Evolutionary conservation across 2,329 filamentous ascomycete species (phyloP), one percentile per base, ranked within the genome.

Genomic region (Alternaria gansuensis): DNA sequence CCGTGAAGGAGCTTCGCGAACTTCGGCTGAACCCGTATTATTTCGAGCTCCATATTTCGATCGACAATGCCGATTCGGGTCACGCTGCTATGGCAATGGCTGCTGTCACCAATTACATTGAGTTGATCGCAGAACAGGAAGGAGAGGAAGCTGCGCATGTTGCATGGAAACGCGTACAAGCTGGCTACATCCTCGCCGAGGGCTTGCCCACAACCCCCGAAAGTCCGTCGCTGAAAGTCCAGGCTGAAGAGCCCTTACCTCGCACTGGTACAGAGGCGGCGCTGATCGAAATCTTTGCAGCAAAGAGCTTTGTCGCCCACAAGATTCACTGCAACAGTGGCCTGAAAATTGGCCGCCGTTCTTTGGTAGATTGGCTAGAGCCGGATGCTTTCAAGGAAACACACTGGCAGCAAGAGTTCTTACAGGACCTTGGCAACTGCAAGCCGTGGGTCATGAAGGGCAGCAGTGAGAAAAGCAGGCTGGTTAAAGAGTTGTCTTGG

Each of bases 1-100:
- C 78, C 0, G 70, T 76, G 5, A 75, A 79, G 36, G 82, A 84
- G 65, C 69, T 84, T 24, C 70, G 68, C 13, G 81, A 82, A 60
- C 55, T 84, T 23, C 68, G 70, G 5, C 59, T 84, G 8, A 72
- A 82, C 54, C 66, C 78, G 0, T 80, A 81, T 39, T 84, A 84
- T 64, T 85, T 84, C 63, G 65, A 78, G n/a, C 70, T 85, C 4
- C 82, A 84, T 66, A 73, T 84, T 39, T 76, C 80, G 0, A 84
- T 85, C 49, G 83, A 84, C 63, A 84, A 84, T 63, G 72, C 76
- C 4, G 72, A 83, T 57, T 80, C 78, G 0, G 82, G 83, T 0
- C 83, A 84, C 65, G 75, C 80, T 11, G 80, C 80, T 3, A 83
- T 84, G 77, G 81, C 82, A 1, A 68, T 77, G 54, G 64, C 75